Conservation (phyloP, 2,329 filamentous ascomycete genomes). For the Talaromyces sp. region DNA sequence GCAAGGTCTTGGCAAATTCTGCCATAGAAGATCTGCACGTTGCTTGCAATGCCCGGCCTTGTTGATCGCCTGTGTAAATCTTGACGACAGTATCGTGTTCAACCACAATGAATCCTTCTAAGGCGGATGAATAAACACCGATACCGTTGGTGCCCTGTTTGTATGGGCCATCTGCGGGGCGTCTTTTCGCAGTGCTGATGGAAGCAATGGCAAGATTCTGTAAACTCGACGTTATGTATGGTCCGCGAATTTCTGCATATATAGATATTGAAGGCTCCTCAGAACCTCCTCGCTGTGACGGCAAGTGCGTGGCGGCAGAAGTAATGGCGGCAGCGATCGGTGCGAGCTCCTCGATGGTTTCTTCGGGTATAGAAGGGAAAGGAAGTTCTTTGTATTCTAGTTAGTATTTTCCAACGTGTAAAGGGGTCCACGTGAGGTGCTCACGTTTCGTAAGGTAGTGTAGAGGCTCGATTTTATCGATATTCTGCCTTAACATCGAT, state of each 20-base stretch:
- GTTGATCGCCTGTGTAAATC: conserved; percentile 82
- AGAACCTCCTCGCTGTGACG: conserved; percentile 41
- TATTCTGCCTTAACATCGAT: conserved; percentile 71
- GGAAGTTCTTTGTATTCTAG: conserved; percentile 49
- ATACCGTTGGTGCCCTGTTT: conserved; percentile 86
- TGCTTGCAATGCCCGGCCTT: conserved; percentile 70
- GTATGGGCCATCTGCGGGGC: conserved; percentile 73
- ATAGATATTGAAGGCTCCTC: conserved; percentile 73
- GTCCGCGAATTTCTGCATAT: conserved; percentile 80
- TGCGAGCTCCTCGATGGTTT: conserved; percentile 69
- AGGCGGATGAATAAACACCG: conserved; percentile 76
- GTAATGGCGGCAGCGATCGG: conserved; percentile 76
- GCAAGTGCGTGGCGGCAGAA: conserved; percentile 47
- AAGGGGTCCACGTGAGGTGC: conserved; percentile 7
- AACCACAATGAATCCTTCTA: conserved; percentile 80
- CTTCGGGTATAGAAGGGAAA: conserved; percentile 75
- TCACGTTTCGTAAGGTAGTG: conserved; percentile 88
- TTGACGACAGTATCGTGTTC: conserved; percentile 89
- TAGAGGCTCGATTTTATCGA: conserved; percentile 77
- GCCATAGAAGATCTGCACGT: conserved; percentile 74
- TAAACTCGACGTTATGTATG: conserved; percentile 77
- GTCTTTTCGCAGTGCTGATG: conserved; percentile 74
- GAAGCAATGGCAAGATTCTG: conserved; percentile 85
- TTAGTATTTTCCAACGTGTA: conserved; percentile 10
- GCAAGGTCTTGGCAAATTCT: conserved; percentile 78